Conservation (phyloP, 1,139 yeast genomes). For the Yamadazyma atmosphaerica region DNA sequence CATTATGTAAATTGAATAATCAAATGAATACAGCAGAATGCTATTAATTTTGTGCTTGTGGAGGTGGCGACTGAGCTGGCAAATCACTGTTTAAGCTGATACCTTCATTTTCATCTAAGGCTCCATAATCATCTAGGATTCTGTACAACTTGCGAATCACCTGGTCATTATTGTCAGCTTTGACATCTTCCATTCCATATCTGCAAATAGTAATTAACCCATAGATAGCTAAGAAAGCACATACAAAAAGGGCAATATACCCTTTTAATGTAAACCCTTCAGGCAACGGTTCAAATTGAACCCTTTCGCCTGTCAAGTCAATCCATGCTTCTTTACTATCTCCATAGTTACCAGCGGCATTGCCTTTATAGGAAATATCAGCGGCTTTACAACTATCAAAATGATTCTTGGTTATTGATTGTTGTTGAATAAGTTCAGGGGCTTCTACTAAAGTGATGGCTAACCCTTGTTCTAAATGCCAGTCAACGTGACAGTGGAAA, state of each 20-base stretch:
- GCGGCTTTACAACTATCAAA: constrained; percentile 56
- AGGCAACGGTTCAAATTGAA: constrained; percentile 67
- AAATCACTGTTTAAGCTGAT: constrained; percentile 16
- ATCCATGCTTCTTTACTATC: constrained; percentile 46
- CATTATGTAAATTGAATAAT: too few relatives aligned
- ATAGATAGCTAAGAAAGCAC: constrained; percentile 72
- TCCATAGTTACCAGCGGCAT: constrained; percentile 77
- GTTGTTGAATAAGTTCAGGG: constrained; percentile 57
- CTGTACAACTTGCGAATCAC: constrained; percentile 51
- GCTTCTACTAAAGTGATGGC: constrained; percentile 53
- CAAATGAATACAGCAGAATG: too few relatives aligned
- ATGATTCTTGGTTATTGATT: constrained; percentile 55
- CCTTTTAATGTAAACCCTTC: constrained; percentile 89
- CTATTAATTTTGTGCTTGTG: not conserved
- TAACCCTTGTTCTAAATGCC: constrained; percentile 65
- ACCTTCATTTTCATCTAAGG: constrained; percentile 18
- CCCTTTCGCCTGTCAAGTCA: constrained; percentile 71
- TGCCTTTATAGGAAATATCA: constrained; percentile 58
- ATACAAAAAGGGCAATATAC: constrained; percentile 80
- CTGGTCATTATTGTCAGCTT: constrained; percentile 51
- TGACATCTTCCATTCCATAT: constrained; percentile 80
- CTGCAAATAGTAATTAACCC: constrained; percentile 76
- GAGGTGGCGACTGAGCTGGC: not conserved
- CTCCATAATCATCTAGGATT: constrained; percentile 36
- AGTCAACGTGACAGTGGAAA: constrained; percentile 66